A percentile compares a stretch with the other conserved stretches of the same genome.
These are phyloP conservation scores for Cryphonectria radicalis DNA, from an alignment of 2,329 filamentous ascomycete species.

Conservation along the genomic window DNA sequence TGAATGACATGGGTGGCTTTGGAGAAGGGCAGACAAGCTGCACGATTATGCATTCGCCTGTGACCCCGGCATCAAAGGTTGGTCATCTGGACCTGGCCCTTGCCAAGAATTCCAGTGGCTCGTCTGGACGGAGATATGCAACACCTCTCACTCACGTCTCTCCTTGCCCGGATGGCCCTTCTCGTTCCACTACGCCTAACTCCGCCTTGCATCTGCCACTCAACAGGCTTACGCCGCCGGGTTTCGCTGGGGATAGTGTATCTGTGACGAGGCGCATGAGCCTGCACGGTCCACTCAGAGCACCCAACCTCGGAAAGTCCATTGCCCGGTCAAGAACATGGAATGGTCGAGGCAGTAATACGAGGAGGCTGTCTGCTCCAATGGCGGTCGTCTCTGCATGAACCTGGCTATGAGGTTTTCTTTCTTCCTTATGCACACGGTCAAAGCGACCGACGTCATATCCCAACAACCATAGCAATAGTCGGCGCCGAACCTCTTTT, in stretches of 20 bases:
- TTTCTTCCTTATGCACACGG: background rate
- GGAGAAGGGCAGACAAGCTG: conserved; percentile 12
- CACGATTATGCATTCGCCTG: conserved; percentile 3
- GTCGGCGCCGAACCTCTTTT: background rate
- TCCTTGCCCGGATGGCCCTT: conserved; percentile 1
- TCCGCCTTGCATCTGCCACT: background rate
- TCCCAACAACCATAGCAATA: background rate
- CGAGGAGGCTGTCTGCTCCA: conserved; percentile 1
- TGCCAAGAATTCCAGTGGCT: conserved; percentile 15
- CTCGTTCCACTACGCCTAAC: conserved; percentile 15
- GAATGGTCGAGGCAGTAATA: conserved; percentile 3
- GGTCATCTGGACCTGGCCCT: conserved; percentile 1
- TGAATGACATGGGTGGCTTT: conserved; percentile 1
- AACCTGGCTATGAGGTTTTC: background rate
- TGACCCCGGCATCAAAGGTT: conserved; percentile 14
- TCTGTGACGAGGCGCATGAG: conserved; percentile 18
- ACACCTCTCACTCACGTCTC: conserved; percentile 24
- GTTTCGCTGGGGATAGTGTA: background rate
- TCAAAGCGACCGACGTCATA: background rate
- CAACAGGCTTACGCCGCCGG: conserved; percentile 4
- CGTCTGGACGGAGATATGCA: conserved; percentile 24
- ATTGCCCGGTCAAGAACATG: background rate
- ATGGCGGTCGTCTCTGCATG: background rate
- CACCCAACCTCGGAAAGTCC: background rate
- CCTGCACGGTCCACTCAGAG: background rate